phyloP scores from a whole-genome alignment of 371 early-diverging fungal species.

The Gilbertella persicaria region DNA sequence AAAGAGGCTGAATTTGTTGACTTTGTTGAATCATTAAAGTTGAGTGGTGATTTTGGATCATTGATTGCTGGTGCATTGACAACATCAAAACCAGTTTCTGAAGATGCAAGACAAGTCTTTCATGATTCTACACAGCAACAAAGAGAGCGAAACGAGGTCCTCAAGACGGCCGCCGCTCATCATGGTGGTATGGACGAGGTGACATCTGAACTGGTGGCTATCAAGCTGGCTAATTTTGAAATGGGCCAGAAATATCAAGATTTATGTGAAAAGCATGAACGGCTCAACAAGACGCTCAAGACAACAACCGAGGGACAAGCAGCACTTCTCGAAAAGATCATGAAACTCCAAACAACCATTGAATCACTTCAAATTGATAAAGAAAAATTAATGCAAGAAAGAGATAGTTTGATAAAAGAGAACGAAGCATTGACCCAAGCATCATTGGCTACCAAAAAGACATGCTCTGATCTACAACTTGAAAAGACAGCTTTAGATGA shows the following conservation, averaged over 20 bases:
- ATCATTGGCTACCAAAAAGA: constrained; percentile 34
- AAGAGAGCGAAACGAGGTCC: neutral
- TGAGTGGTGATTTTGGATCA: constrained; percentile 46
- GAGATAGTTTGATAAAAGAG: constrained; percentile 23
- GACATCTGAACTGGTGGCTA: constrained; percentile 32
- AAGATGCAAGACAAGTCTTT: neutral
- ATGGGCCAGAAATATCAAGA: constrained; percentile 44
- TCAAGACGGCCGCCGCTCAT: neutral
- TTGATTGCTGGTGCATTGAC: constrained; percentile 43
- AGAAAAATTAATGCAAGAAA: constrained; percentile 36
- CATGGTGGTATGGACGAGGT: constrained; percentile 15
- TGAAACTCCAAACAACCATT: constrained; percentile 28
- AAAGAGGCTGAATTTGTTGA: constrained; percentile 33
- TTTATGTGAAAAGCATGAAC: constrained; percentile 44
- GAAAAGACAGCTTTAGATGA: constrained; percentile 38
- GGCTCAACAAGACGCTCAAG: constrained; percentile 21
- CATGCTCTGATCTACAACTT: constrained; percentile 36
- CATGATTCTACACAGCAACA: neutral
- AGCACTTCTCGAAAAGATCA: constrained; percentile 28
- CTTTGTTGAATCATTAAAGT: constrained; percentile 37
- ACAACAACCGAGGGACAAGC: constrained; percentile 29
- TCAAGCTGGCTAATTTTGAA: constrained; percentile 44
- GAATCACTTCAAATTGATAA: constrained; percentile 27
- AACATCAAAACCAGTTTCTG: constrained; percentile 3
- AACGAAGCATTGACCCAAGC: constrained; percentile 29